Evolutionary conservation across 2,329 filamentous ascomycete species (phyloP).

Genomic region (Sphaerulina musiva): DNA sequence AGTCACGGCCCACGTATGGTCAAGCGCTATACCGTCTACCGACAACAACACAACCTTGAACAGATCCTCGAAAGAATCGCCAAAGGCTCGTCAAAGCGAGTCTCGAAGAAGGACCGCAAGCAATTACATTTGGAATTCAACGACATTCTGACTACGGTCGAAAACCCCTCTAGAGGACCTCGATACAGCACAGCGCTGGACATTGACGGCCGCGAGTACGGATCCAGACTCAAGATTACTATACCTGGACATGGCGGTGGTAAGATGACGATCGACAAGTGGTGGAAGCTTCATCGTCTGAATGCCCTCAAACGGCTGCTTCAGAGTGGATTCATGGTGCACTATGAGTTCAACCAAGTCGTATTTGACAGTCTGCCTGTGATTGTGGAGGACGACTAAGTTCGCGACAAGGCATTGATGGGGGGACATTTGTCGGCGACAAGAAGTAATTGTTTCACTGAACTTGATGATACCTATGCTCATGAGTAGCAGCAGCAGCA

Average conservation of each 20-base stretch:
- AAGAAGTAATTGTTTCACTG: not conserved
- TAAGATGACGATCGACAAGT: conserved; percentile 58
- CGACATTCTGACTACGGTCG: conserved; percentile 59
- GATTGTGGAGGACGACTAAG: conserved; percentile 27
- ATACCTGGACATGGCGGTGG: conserved; percentile 52
- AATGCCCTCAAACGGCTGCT: conserved; percentile 56
- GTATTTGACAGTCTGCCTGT: conserved; percentile 54
- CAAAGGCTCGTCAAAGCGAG: conserved; percentile 53
- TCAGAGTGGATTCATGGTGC: conserved; percentile 55
- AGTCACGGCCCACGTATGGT: conserved; percentile 40
- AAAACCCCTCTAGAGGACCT: conserved; percentile 60
- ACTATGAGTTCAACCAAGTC: conserved; percentile 57
- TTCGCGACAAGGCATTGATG: not conserved
- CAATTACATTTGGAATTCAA: conserved; percentile 59
- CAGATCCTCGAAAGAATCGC: conserved; percentile 55
- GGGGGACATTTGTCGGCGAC: not conserved
- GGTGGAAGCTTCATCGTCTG: conserved; percentile 65
- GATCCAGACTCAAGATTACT: conserved; percentile 56
- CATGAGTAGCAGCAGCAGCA: not conserved
- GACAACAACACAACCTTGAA: conserved; percentile 55
- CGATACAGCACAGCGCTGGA: conserved; percentile 60
- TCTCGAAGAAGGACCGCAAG: conserved; percentile 62
- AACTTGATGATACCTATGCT: not conserved
- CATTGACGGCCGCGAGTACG: conserved; percentile 54
- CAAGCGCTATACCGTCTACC: conserved; percentile 62